These are phyloP conservation scores for Neurospora discreta DNA, from an alignment of 495 filamentous ascomycete genomes.

Conservation along the genomic window DNA sequence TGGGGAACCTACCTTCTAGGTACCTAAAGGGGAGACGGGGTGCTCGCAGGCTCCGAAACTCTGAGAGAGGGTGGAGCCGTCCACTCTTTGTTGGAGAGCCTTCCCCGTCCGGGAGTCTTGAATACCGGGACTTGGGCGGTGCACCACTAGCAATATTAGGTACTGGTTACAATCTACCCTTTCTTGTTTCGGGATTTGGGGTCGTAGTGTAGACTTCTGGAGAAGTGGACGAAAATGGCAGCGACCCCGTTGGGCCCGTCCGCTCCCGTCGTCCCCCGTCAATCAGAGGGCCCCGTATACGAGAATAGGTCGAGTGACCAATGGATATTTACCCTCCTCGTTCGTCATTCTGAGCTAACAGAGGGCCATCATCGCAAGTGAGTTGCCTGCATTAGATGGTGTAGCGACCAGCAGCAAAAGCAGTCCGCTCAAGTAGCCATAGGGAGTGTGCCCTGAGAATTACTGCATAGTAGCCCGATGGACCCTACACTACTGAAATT, in stretches of 20 bases:
- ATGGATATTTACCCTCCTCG: neutral
- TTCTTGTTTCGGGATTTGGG: neutral
- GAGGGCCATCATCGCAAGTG: neutral
- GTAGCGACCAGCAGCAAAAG: neutral
- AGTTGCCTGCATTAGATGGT: neutral
- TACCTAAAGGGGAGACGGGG: slow-evolving; percentile 6
- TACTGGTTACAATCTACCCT: neutral
- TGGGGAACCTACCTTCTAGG: too few species aligned
- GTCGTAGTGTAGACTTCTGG: neutral
- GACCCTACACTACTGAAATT: too few species aligned
- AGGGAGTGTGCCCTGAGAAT: neutral
- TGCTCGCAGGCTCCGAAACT: slow-evolving; percentile 13
- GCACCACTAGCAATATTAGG: neutral
- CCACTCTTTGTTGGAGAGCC: neutral
- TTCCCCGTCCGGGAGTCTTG: neutral
- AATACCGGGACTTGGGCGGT: neutral
- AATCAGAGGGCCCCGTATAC: neutral
- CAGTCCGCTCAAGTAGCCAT: neutral
- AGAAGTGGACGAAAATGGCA: neutral
- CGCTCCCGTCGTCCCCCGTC: neutral
- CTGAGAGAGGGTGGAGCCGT: neutral
- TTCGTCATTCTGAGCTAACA: neutral
- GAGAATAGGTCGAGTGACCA: neutral
- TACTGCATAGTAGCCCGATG: too few species aligned
- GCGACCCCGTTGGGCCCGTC: neutral